Evolutionary conservation across 805 yeast genomes (phyloP), one percentile per base, ranked within the genome.

Genomic region (Yamadazyma insecticola): DNA sequence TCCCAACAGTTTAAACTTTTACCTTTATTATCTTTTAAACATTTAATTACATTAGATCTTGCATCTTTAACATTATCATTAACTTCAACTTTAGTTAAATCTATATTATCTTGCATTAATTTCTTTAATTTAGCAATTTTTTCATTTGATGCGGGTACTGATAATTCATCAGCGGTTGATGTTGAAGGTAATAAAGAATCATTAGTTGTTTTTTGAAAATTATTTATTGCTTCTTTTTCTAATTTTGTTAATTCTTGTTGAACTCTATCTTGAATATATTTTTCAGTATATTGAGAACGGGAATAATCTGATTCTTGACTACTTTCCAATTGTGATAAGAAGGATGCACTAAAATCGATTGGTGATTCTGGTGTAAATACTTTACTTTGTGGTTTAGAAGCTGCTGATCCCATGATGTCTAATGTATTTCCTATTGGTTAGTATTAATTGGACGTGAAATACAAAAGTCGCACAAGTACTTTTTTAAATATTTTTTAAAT

Each of bases 1-100:
- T 81, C 85, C 81, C 88, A 82, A 54, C 96, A 86, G 55, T 82
- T 78, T 53, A 86, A 70, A 14, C 83, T 78, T 51, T 69, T 77
- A 14, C 77, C 81, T 40, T 69, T 58, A 53, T 79, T 80, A 29
- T 70, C 71, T 43, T 67, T 68, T 49, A 86, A 67, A 54, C 96
- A 86, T 24, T 60, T 48, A 16, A 70, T 59, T 16, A 87, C 76
- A 8, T 63, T 46, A 6, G 49, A 44, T 57, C 81, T 76, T 5
- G 79, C 69, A 2, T 44, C 46, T 32, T 62, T 48, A 7, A 78
- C 51, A 2, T 62, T 67, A 13, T 66, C 67, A 18, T 50, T 44
- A 4, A 61, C 40, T 20, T 53, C 58, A 10, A 63, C 50, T 35
- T 52, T 48, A 22, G 60, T 48, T 39, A 51, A 51, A 36, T 55